Conservation (phyloP, 1,284 basidiomycete species). For the Xerocomus cyaneibrunnescens region DNA sequence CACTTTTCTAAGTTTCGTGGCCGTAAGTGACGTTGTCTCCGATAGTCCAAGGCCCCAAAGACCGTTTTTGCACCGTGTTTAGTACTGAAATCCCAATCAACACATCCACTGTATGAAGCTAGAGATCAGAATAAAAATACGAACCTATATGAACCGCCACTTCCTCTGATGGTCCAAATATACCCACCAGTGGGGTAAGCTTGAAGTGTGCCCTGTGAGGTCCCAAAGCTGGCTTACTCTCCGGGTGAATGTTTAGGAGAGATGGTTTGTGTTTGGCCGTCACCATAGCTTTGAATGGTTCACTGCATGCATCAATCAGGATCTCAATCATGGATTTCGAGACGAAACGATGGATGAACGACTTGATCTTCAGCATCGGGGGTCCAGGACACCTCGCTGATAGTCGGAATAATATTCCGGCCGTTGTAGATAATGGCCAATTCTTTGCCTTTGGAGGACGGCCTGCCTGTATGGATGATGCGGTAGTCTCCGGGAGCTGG, state of each 20-base stretch:
- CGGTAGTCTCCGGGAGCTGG: background rate
- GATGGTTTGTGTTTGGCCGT: background rate
- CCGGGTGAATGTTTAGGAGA: background rate
- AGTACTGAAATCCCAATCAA: background rate
- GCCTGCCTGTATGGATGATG: background rate
- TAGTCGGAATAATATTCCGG: no score
- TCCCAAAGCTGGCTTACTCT: background rate
- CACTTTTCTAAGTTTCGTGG: no score
- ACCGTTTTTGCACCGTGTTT: background rate
- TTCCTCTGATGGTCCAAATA: background rate
- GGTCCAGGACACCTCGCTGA: no score
- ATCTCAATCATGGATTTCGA: background rate
- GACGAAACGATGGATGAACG: background rate
- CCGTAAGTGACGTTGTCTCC: background rate
- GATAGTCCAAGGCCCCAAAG: background rate
- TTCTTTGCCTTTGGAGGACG: no score
- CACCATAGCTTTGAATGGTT: background rate
- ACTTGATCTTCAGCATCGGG: background rate
- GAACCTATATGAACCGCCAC: background rate
- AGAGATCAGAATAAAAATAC: background rate
- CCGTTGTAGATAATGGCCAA: background rate
- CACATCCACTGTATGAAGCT: background rate
- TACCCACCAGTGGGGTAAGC: background rate
- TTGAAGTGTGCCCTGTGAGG: background rate
- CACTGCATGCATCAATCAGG: background rate